Evolutionary conservation across 768 basidiomycete species (phyloP), one percentile per base, ranked within the genome.

Genomic region (Kockovaella imperatae): DNA sequence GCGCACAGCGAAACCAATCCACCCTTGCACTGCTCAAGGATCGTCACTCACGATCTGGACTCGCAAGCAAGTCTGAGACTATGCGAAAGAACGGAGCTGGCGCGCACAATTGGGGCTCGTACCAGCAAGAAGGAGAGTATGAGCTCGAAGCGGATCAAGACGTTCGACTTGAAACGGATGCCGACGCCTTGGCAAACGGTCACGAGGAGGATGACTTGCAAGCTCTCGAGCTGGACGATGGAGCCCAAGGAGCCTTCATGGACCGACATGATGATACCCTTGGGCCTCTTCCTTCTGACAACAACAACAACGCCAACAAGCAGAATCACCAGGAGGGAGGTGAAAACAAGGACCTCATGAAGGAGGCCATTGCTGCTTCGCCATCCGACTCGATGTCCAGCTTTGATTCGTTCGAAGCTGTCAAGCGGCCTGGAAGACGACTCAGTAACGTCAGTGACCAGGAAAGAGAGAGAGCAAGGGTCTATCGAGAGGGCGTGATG

Each of bases 81-180:
- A 80, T 83, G 15, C 60, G 53, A 21, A 64, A 68, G 44, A 76
- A 79, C 52, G 88, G 88, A 47, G 81, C 79, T 23, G 88, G 88
- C 28, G 75, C 77, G 6, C 81, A 89, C 74, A 88, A 86, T 74
- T 93, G 88, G 88, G 88, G 88, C 50, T 78, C 77, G 47, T 68
- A 85, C 54, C 72, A 71, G 2, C 75, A 85, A 59, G 84, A 87
- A 73, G 73, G 69, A 32, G 75, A 78, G 52, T 75, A 78, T 57
- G 85, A 84, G 72, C 65, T 68, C 21, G 78, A 76, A 30, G 83
- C 80, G 1, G 47, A 77, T 35, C 74, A 73, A 18, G 86, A 86
- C 71, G 80, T 80, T 6, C 21, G 36, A 41, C 36, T 44, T 39
- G 53, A 57, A 17, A 48, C 23, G n/a, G 34, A 36, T 13, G 41